phyloP scores from a whole-genome alignment of 495 filamentous ascomycete genomes.

The Daldinia childiae region DNA sequence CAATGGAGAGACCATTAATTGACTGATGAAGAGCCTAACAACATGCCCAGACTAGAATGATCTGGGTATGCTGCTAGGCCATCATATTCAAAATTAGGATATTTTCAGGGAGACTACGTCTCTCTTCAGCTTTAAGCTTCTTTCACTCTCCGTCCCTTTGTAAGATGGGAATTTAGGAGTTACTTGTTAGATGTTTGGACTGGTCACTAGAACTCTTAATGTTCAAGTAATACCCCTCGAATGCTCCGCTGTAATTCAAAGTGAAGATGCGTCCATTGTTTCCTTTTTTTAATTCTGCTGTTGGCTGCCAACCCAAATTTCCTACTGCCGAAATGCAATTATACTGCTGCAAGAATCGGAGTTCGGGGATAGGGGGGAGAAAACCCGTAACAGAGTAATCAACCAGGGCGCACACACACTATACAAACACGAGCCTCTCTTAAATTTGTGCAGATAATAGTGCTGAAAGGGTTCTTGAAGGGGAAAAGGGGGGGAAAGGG shows the following conservation, averaged over 20 bases:
- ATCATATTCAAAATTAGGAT: constrained; percentile 41
- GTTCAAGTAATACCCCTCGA: constrained; percentile 41
- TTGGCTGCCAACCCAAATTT: constrained; percentile 36
- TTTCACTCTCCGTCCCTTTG: constrained; percentile 43
- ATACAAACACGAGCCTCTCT: constrained; percentile 39
- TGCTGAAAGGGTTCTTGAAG: constrained; percentile 29
- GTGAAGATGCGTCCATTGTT: constrained; percentile 37
- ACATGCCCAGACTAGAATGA: constrained; percentile 7
- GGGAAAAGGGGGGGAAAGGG: constrained; percentile 3
- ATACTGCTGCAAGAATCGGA: constrained; percentile 41
- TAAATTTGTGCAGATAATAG: constrained; percentile 39
- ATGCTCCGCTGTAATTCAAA: constrained; percentile 36
- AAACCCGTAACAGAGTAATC: constrained; percentile 37
- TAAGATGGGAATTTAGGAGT: constrained; percentile 46
- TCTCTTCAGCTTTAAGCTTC: constrained; percentile 34
- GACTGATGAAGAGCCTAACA: constrained; percentile 39
- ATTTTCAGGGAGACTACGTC: constrained; percentile 30
- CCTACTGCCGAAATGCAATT: constrained; percentile 38
- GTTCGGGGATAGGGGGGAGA: constrained; percentile 39
- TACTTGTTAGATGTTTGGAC: constrained; percentile 44
- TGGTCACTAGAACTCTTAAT: constrained; percentile 43
- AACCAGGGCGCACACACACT: constrained; percentile 43
- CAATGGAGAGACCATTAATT: constrained; percentile 37
- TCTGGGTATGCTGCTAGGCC: constrained; percentile 25
- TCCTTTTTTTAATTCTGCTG: constrained; percentile 29